phyloP scores from a whole-genome alignment of 371 early-diverging fungal genomes.

The Smittium mucronatum region DNA sequence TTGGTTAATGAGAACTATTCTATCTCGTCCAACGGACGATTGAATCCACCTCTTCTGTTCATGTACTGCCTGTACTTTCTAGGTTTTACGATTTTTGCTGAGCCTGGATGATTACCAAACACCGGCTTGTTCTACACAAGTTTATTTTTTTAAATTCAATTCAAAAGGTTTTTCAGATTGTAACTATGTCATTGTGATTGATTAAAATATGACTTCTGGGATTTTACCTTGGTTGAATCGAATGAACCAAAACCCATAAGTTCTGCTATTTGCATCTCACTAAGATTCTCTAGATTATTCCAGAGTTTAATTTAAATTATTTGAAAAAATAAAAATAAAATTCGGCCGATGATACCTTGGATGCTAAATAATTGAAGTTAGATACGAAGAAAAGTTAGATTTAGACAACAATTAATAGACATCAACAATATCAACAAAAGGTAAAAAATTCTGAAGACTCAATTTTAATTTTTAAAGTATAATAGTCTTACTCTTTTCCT shows the following conservation, averaged over 20 bases:
- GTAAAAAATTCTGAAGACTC: background rate
- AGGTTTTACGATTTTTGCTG: conserved; percentile 54
- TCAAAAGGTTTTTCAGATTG: background rate
- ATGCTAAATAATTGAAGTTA: background rate
- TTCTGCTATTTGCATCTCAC: conserved; percentile 39
- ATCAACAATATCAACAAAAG: too few species aligned
- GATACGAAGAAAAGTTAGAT: background rate
- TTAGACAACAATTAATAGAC: too few species aligned
- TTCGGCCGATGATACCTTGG: background rate
- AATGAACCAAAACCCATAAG: conserved; percentile 84
- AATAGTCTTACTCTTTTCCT: background rate
- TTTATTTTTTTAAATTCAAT: background rate
- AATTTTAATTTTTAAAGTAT: background rate
- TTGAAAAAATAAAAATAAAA: background rate
- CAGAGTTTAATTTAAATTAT: background rate
- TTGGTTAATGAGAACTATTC: too few species aligned
- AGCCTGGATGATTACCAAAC: conserved; percentile 49
- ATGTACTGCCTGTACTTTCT: conserved; percentile 87
- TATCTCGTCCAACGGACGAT: conserved; percentile 38
- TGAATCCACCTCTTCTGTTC: conserved; percentile 90
- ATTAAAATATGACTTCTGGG: background rate
- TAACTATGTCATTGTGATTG: background rate
- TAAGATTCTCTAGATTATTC: background rate
- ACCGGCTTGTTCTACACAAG: conserved; percentile 45
- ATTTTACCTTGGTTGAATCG: conserved; percentile 65